phyloP scores from a whole-genome alignment of 352 stramenopile genomes.

The Blastocystis sp. region DNA sequence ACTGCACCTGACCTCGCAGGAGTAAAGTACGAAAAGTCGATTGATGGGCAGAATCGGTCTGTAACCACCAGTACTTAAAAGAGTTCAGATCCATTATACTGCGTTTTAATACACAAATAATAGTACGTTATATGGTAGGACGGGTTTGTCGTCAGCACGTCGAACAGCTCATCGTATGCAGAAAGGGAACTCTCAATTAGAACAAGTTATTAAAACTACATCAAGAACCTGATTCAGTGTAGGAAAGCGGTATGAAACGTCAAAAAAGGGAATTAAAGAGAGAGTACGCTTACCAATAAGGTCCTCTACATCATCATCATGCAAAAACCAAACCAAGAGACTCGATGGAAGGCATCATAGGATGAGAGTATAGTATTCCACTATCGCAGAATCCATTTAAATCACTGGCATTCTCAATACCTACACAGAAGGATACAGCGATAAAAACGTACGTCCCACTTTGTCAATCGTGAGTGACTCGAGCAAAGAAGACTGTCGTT shows the following conservation, averaged over 20 bases:
- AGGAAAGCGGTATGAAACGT: background rate
- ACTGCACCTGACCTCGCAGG: background rate
- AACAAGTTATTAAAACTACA: background rate
- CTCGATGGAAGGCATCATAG: no score
- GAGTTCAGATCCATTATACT: background rate
- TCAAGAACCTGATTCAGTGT: background rate
- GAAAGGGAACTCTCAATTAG: background rate
- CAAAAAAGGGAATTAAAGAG: background rate
- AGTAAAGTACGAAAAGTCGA: background rate
- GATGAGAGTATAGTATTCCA: background rate
- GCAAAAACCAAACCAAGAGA: no score
- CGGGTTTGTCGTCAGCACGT: background rate
- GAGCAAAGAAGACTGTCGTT: no score
- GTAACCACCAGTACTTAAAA: background rate
- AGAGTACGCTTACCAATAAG: background rate
- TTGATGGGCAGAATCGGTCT: background rate
- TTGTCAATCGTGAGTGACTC: no score
- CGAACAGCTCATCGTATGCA: background rate
- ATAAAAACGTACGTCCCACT: no score
- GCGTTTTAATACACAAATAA: background rate
- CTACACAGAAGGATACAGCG: no score
- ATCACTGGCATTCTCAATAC: background rate
- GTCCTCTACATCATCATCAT: background rate
- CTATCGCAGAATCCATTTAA: background rate
- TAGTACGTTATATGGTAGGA: background rate